Percentiles rank a stretch among this genome's conserved stretches.
Conservation (phyloP, 352 stramenopile species). For the Globisporangium middletonii region DNA sequence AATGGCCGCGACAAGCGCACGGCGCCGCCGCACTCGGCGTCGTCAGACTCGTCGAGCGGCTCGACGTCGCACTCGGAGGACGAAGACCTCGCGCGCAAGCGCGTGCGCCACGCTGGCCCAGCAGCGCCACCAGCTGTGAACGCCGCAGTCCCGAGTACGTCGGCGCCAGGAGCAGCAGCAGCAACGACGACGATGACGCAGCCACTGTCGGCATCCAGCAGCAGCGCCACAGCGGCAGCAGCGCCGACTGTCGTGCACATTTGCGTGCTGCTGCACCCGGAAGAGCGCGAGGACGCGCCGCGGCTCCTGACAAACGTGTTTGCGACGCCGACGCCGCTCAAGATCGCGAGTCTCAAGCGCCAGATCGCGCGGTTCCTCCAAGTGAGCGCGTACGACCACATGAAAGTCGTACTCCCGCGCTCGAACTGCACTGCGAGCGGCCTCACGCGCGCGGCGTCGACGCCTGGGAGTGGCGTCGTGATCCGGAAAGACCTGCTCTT, state of each 20-base stretch:
- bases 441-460: conserved; percentile 16
- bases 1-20: background rate
- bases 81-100: conserved; percentile 3
- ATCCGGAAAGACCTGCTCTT: conserved; percentile 64
- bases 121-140: background rate
- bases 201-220: background rate
- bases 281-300: conserved; percentile 24
- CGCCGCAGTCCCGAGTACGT: no score
- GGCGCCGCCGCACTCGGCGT: background rate
- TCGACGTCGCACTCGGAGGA: conserved; percentile 10
- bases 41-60: conserved; percentile 5
- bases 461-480: conserved; percentile 10
- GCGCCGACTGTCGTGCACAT: conserved; percentile 34
- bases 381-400: conserved; percentile 29
- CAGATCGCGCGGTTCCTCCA: conserved; percentile 50
- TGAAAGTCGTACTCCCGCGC: conserved; percentile 53
- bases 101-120: background rate
- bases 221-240: background rate
- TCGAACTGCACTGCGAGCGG: conserved; percentile 54
- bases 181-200: background rate
- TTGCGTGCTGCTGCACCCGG: conserved; percentile 48
- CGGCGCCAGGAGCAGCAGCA: background rate
- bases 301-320: conserved; percentile 54
- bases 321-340: conserved; percentile 54
- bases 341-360: conserved; percentile 69